Percentiles rank a stretch among this genome's conserved stretches.
Conservation (phyloP, 768 basidiomycete species). For the Mrakia hoshinonis region DNA sequence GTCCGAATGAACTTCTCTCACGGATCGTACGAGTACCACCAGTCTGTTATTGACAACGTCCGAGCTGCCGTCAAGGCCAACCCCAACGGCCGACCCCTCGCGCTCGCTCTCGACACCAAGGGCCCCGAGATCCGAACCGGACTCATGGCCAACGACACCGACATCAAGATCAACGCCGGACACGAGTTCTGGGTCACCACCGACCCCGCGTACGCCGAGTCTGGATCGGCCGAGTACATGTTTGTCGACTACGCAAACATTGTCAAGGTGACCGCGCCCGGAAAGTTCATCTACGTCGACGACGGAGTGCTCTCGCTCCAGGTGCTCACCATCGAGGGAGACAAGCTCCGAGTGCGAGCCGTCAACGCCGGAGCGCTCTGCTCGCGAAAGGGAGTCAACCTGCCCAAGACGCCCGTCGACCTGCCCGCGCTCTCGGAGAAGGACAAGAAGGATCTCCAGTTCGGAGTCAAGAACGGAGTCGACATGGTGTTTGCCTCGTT, state of each 20-base stretch:
- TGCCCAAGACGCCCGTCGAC: slow-evolving; percentile 95
- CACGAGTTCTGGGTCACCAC: slow-evolving; percentile 89
- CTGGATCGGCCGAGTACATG: slow-evolving; percentile 72
- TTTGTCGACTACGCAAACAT: slow-evolving; percentile 94
- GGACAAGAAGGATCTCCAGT: slow-evolving; percentile 89
- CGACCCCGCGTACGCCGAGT: slow-evolving; percentile 68
- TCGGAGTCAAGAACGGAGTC: slow-evolving; percentile 94
- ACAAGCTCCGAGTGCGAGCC: slow-evolving; percentile 63
- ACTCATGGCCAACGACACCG: slow-evolving; percentile 71
- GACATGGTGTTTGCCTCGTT: slow-evolving; percentile 99
- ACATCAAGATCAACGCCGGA: slow-evolving; percentile 80
- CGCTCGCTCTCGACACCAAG: slow-evolving; percentile 98
- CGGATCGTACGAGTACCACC: slow-evolving; percentile 96
- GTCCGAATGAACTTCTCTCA: slow-evolving; percentile 99
- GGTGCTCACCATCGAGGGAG: slow-evolving; percentile 77
- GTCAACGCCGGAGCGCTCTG: slow-evolving; percentile 87
- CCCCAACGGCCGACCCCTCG: slow-evolving; percentile 76
- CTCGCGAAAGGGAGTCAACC: slow-evolving; percentile 97
- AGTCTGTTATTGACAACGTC: slow-evolving; percentile 97
- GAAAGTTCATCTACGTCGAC: slow-evolving; percentile 95
- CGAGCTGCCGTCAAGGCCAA: slow-evolving; percentile 70
- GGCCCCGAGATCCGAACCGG: slow-evolving; percentile 99
- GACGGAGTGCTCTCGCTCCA: slow-evolving; percentile 91
- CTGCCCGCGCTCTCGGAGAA: slow-evolving; percentile 95
- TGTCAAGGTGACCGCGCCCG: slow-evolving; percentile 88